A percentile compares a stretch with the other conserved stretches of the same genome.
These are phyloP conservation scores for Verticillium nubilum DNA, from an alignment of 2,329 filamentous ascomycete species.

Conservation along the genomic window DNA sequence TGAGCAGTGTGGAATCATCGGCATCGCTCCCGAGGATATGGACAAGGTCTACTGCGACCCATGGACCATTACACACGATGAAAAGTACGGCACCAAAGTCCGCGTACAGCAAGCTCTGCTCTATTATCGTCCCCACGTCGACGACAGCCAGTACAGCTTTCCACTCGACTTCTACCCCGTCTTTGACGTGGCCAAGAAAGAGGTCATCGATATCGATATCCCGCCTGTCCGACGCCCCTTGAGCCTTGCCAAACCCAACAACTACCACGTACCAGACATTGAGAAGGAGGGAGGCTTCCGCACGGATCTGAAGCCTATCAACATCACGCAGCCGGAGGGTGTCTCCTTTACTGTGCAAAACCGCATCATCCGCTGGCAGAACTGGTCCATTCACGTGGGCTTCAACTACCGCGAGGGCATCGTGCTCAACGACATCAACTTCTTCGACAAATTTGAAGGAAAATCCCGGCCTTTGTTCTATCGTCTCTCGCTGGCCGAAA, in stretches of 20 bases:
- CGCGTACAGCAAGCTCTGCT: constrained; percentile 76
- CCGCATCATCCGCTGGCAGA: constrained; percentile 46
- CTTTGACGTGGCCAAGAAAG: constrained; percentile 38
- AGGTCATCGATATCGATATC: constrained; percentile 40
- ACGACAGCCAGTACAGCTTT: constrained; percentile 39
- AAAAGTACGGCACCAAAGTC: constrained; percentile 65
- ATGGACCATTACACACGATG: constrained; percentile 80
- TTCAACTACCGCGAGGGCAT: constrained; percentile 49
- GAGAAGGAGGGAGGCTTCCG: constrained; percentile 38
- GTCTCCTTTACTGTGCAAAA: constrained; percentile 55
- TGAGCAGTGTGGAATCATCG: constrained; percentile 68
- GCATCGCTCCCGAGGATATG: constrained; percentile 38
- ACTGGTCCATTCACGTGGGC: constrained; percentile 46
- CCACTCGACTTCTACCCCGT: constrained; percentile 38
- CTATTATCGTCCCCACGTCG: constrained; percentile 69
- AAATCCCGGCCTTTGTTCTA: constrained; percentile 48
- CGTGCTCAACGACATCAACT: constrained; percentile 39
- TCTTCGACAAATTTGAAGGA: constrained; percentile 36
- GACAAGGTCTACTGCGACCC: constrained; percentile 72
- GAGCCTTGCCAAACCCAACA: constrained; percentile 7
- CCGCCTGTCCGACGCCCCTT: constrained; percentile 24
- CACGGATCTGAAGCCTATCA: constrained; percentile 59
- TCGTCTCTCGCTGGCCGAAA: constrained; percentile 55
- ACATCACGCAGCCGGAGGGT: constrained; percentile 64
- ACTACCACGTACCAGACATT: constrained; percentile 36